Base-by-base conservation (phyloP, 139 green algal species). In the Coelastrella sp. region DNA sequence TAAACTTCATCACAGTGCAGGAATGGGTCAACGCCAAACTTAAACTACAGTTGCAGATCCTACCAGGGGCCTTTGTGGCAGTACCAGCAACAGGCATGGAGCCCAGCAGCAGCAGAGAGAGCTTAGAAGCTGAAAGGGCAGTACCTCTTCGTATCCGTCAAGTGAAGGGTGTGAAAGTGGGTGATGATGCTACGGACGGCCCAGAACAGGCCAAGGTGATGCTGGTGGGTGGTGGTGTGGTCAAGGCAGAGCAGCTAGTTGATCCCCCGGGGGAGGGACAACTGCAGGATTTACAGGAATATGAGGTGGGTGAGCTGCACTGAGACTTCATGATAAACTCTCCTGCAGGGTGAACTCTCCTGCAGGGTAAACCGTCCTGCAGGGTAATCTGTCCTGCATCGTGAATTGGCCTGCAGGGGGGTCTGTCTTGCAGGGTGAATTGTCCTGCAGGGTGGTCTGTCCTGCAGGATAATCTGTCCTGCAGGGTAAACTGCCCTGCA, bases 161-260 rank as follows among this genome's bases (percentile, higher is more conserved):
- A 53, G 53, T 82, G 21, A n/a, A n/a, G 5, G 5, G 34, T 6
- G 53, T 82, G 11, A 35, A 37, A n/a, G n/a, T 57, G 9, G 6
- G 30, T 34, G 50, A 53, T 53, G 72, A 38, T 53, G 15, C 5
- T 23, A 25, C 41, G 34, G 15, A 23, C 23, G 73, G 4, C 27
- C 5, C 75, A 0, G 35, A 38, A 53, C 23, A 7, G 8, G 50
- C 50, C 11, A n/a, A 13, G 27, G 75, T 82, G 75, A 27, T 82
- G 75, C 75, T 82, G 53, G 75, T 51, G 23, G 75, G 75, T n/a
- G 75, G 75, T 4, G 75, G 75, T 25, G 53, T 25, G 23, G 75
- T 82, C 34, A 2, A 35, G 35, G 75, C 75, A 15, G 34, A 15
- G 9, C 34, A 25, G 75, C 35, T 82, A 74, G n/a, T n/a, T n/a